Conservation (phyloP, 1,139 yeast genomes). For the Saccharomyces hybrid region DNA sequence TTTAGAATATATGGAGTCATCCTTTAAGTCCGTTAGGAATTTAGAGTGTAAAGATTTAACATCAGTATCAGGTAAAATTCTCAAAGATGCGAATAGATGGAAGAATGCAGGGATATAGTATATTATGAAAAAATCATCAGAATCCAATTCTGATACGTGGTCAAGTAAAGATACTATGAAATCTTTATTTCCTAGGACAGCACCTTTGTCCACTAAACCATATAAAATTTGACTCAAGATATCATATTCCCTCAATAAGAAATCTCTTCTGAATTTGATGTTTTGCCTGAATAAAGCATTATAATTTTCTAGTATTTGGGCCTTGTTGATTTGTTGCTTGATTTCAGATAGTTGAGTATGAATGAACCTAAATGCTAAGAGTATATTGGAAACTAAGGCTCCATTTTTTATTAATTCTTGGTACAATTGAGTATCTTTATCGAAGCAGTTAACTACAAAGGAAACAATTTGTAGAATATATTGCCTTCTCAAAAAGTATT, state of each 20-base stretch:
- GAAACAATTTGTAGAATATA: conserved; percentile 65
- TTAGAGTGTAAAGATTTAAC: conserved; percentile 33
- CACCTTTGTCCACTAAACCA: conserved; percentile 40
- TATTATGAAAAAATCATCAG: conserved; percentile 53
- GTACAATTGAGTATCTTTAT: conserved; percentile 20
- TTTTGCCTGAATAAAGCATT: conserved; percentile 47
- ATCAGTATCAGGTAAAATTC: conserved; percentile 29
- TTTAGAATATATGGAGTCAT: conserved; percentile 40
- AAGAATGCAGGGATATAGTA: conserved; percentile 63
- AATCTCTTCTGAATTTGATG: conserved; percentile 51
- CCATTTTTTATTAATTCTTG: conserved; percentile 15
- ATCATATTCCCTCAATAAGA: conserved; percentile 62
- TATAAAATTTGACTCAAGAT: conserved; percentile 56
- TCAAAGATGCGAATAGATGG: conserved; percentile 35
- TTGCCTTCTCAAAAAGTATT: conserved; percentile 60
- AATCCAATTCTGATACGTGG: conserved; percentile 39
- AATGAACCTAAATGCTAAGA: conserved; percentile 49
- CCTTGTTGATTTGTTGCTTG: conserved; percentile 59
- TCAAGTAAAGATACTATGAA: conserved; percentile 38
- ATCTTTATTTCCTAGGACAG: conserved; percentile 30
- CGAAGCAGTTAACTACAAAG: conserved; percentile 39
- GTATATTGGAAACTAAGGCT: conserved; percentile 34
- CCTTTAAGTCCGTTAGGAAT: conserved; percentile 29
- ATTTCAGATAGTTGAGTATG: conserved; percentile 49
- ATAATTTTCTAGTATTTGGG: conserved; percentile 47